Conservation (phyloP, 345 rosid species). For the Eucalyptus regnans region DNA sequence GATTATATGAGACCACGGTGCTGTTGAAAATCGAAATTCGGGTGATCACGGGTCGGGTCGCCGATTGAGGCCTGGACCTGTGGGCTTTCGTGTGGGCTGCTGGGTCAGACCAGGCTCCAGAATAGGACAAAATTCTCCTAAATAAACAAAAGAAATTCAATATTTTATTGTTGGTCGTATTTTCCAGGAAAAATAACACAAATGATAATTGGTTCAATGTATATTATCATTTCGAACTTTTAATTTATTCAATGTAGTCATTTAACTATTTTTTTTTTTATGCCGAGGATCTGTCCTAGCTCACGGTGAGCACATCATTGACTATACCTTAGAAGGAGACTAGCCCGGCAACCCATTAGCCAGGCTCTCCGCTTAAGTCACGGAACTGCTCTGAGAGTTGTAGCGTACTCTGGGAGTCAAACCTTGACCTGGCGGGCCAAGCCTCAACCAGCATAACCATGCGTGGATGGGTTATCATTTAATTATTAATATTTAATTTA, state of each 20-base stretch:
- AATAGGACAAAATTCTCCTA: neutral
- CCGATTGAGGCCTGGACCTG: neutral
- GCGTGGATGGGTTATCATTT: too few relatives aligned
- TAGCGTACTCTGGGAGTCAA: too few relatives aligned
- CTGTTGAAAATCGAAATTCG: neutral
- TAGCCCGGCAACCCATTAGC: too few relatives aligned
- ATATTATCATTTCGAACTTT: fast-evolving
- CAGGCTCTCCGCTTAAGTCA: too few relatives aligned
- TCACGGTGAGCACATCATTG: too few relatives aligned
- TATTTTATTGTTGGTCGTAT: neutral
- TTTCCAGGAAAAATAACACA: neutral
- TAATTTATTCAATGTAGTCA: fast-evolving
- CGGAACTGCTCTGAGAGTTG: too few relatives aligned
- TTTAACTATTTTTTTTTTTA: neutral
- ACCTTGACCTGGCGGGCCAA: fast-evolving
- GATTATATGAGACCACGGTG: neutral
- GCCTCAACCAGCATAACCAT: too few relatives aligned
- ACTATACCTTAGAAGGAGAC: too few relatives aligned
- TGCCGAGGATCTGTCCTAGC: too few relatives aligned
- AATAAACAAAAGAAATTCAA: neutral
- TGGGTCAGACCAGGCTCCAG: neutral
- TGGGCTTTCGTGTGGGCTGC: neutral
- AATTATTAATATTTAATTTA: neutral
- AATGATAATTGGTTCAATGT: fast-evolving
- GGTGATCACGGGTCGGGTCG: neutral